Percentiles rank a stretch among this genome's conserved stretches.
Conservation (phyloP, 2,329 filamentous ascomycete species). For the Emmonsiellopsis sp. region DNA sequence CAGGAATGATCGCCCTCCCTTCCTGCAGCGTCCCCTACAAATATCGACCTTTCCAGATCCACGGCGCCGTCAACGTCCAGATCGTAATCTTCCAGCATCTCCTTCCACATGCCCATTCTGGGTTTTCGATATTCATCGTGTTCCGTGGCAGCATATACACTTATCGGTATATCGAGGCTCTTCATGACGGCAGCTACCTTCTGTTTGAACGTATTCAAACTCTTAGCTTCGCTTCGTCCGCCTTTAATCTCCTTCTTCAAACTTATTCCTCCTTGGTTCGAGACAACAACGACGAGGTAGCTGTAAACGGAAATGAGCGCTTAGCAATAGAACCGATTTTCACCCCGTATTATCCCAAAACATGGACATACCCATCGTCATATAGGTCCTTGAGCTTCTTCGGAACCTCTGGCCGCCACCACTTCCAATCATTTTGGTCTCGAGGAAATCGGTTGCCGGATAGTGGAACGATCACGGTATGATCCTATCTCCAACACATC, state of each 20-base stretch:
- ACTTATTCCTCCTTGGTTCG: constrained; percentile 79
- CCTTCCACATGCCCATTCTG: constrained; percentile 77
- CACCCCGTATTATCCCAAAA: neutral
- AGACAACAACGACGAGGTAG: constrained; percentile 69
- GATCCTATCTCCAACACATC: constrained; percentile 53
- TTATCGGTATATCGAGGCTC: constrained; percentile 62
- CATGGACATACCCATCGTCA: constrained; percentile 51
- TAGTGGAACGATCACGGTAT: constrained; percentile 69
- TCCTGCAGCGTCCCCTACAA: constrained; percentile 77
- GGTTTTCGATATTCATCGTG: constrained; percentile 83
- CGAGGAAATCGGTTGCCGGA: constrained; percentile 72
- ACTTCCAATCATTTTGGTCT: constrained; percentile 77
- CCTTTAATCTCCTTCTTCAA: constrained; percentile 65
- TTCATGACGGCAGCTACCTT: constrained; percentile 63
- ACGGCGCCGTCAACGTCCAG: constrained; percentile 44
- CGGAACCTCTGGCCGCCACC: constrained; percentile 74
- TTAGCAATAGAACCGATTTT: constrained; percentile 8
- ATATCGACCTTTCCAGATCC: constrained; percentile 65
- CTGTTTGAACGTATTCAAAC: constrained; percentile 70
- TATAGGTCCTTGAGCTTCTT: constrained; percentile 57
- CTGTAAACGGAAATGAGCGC: constrained; percentile 32
- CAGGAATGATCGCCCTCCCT: constrained; percentile 50
- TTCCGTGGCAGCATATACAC: constrained; percentile 76
- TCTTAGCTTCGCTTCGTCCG: constrained; percentile 57
- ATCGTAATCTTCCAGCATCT: constrained; percentile 54